These are phyloP conservation scores for Petrea volubilis DNA, from an alignment of 257 asterid genomes.

Conservation along the genomic window DNA sequence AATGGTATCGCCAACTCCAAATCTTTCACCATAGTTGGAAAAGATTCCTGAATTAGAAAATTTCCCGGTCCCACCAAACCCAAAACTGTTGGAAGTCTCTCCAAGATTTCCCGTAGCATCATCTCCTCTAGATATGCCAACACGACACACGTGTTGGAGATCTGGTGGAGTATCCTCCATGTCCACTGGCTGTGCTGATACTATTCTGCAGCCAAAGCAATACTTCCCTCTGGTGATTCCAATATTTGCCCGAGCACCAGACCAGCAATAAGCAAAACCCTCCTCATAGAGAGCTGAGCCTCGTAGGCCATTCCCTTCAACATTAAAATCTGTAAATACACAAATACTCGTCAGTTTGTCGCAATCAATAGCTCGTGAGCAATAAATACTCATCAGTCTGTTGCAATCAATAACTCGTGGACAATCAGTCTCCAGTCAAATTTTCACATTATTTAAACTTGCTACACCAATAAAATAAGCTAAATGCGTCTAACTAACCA, in stretches of 20 bases:
- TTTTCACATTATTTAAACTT: not conserved
- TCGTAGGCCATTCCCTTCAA: constrained; percentile 51
- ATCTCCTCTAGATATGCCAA: constrained; percentile 65
- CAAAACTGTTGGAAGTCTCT: constrained; percentile 51
- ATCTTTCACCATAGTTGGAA: constrained; percentile 44
- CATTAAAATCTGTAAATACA: constrained; percentile 47
- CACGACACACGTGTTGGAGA: constrained; percentile 44
- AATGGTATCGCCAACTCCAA: constrained; percentile 57
- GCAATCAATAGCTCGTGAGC: not conserved
- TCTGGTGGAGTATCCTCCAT: constrained; percentile 57
- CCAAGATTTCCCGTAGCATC: constrained; percentile 55
- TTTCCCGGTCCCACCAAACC: constrained; percentile 58
- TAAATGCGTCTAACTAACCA: not conserved
- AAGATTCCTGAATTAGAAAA: constrained; percentile 43
- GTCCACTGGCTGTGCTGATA: constrained; percentile 45
- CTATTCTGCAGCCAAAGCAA: constrained; percentile 64
- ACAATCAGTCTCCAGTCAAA: not conserved
- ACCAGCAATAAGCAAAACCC: constrained; percentile 74
- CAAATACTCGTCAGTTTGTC: not conserved
- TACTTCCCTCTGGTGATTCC: constrained; percentile 63
- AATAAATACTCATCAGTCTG: no score
- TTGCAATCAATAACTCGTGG: not conserved
- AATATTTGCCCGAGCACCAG: constrained; percentile 67
- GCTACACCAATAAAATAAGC: not conserved
- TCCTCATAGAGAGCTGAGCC: constrained; percentile 55